Evolutionary conservation across 2,329 filamentous ascomycete genomes (phyloP).

Genomic region (Ophiostoma novo-ulmi): DNA sequence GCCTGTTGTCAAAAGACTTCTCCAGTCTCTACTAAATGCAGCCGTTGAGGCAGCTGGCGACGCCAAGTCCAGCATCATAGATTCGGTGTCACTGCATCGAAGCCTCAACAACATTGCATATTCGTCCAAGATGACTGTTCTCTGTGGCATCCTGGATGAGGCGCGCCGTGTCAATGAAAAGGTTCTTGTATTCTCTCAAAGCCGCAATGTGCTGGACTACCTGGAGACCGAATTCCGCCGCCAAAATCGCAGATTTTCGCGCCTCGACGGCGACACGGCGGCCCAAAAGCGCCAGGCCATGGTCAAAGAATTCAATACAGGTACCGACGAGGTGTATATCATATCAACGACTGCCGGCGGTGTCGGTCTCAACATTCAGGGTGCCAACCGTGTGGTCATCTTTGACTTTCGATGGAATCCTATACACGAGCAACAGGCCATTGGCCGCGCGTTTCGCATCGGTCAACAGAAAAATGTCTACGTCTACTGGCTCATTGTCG

Average conservation of each 20-base stretch:
- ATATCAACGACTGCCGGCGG: slow-evolving; percentile 82
- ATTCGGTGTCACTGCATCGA: slow-evolving; percentile 36
- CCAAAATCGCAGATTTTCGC: slow-evolving; percentile 45
- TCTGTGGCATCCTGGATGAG: slow-evolving; percentile 65
- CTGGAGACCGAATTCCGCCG: slow-evolving; percentile 53
- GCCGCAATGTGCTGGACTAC: slow-evolving; percentile 63
- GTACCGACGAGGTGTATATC: slow-evolving; percentile 58
- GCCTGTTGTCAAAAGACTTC: slow-evolving; percentile 33
- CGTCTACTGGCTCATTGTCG: slow-evolving; percentile 75
- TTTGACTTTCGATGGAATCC: slow-evolving; percentile 83
- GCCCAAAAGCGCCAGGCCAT: slow-evolving; percentile 55
- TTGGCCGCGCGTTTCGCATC: slow-evolving; percentile 79
- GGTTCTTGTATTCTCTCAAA: slow-evolving; percentile 74
- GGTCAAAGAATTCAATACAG: slow-evolving; percentile 64
- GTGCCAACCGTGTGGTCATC: slow-evolving; percentile 80
- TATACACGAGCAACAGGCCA: slow-evolving; percentile 75
- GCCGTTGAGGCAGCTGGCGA: background rate
- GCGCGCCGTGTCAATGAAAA: slow-evolving; percentile 62
- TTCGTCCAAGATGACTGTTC: slow-evolving; percentile 64
- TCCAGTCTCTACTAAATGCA: slow-evolving; percentile 19
- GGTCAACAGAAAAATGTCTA: slow-evolving; percentile 75
- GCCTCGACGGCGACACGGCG: slow-evolving; percentile 63
- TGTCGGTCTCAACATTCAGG: slow-evolving; percentile 74
- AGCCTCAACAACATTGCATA: slow-evolving; percentile 43
- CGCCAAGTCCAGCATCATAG: background rate